phyloP scores from a whole-genome alignment of 345 rosid species.

The Eucalyptus guilfoylei region DNA sequence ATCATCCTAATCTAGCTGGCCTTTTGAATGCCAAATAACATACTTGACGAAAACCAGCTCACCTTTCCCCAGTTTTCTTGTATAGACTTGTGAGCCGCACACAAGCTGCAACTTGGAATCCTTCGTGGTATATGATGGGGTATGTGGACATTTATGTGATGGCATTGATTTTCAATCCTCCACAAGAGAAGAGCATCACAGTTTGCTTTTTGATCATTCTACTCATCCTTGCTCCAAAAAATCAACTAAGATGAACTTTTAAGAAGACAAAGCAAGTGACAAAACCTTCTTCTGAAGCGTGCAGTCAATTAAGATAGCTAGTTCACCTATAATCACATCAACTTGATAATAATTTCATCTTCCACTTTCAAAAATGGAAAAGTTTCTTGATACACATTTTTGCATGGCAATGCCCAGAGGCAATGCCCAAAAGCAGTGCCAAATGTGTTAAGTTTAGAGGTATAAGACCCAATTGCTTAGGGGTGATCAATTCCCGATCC shows the following conservation, averaged over 20 bases:
- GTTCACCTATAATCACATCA: not conserved
- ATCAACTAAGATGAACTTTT: not conserved
- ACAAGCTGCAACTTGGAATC: slow-evolving; percentile 78
- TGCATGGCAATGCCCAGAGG: not conserved
- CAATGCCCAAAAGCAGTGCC: not conserved
- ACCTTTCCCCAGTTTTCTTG: slow-evolving; percentile 94
- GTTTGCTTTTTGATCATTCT: not conserved
- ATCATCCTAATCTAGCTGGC: not conserved
- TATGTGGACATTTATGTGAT: slow-evolving; percentile 74
- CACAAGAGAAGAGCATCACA: not conserved
- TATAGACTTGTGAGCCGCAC: slow-evolving; percentile 60
- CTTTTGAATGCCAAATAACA: not conserved
- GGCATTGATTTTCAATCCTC: slow-evolving; percentile 89
- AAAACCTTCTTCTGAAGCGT: not conserved
- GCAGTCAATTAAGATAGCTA: not conserved
- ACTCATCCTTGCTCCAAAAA: not conserved
- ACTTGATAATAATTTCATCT: not conserved
- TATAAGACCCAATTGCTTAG: not conserved
- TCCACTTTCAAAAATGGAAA: not conserved
- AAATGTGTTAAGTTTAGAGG: not conserved
- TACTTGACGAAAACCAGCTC: not conserved
- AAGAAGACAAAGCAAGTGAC: not conserved
- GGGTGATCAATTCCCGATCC: not conserved
- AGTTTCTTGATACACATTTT: not conserved
- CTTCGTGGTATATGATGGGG: slow-evolving; percentile 63